These are phyloP conservation scores for Schoenoplectus triqueter DNA, from an alignment of 202 grass and related monocot genomes.

Conservation along the genomic window DNA sequence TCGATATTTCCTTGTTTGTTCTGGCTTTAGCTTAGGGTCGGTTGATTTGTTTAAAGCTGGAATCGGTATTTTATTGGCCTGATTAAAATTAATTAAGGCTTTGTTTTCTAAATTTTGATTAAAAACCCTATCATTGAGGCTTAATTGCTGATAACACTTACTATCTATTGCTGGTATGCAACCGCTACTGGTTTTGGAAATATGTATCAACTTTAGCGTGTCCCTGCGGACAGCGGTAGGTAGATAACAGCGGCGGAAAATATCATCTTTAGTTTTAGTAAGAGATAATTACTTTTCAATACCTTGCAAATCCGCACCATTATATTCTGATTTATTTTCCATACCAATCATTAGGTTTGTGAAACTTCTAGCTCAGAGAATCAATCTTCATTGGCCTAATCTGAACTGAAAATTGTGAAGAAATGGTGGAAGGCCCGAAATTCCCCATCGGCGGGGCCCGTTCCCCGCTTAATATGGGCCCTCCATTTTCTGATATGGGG, in stretches of 20 bases:
- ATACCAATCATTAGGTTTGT: conserved; percentile 23
- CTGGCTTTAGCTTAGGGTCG: background rate
- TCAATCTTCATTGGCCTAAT: background rate
- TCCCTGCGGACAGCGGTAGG: background rate
- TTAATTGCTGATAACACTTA: conserved; percentile 1
- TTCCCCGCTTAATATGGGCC: conserved; percentile 37
- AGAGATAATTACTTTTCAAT: background rate
- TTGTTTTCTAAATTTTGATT: conserved; percentile 26
- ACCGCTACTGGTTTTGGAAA: background rate
- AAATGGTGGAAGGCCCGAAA: conserved; percentile 61
- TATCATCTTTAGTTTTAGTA: background rate
- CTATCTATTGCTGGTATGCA: conserved; percentile 21
- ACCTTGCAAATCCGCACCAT: background rate
- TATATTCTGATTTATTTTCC: conserved; percentile 28
- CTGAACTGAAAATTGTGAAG: background rate
- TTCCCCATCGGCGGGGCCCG: conserved; percentile 56
- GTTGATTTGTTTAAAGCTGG: conserved; percentile 7
- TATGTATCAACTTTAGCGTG: conserved; percentile 5
- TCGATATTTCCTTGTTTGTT: background rate
- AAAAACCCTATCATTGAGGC: background rate
- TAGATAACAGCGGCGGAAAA: background rate
- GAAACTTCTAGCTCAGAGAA: background rate
- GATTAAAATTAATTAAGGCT: conserved; percentile 19
- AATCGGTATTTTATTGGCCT: background rate
- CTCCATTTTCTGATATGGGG: conserved; percentile 62